These are phyloP conservation scores for Globisporangium polare DNA, from an alignment of 352 stramenopile genomes.

Conservation along the genomic window DNA sequence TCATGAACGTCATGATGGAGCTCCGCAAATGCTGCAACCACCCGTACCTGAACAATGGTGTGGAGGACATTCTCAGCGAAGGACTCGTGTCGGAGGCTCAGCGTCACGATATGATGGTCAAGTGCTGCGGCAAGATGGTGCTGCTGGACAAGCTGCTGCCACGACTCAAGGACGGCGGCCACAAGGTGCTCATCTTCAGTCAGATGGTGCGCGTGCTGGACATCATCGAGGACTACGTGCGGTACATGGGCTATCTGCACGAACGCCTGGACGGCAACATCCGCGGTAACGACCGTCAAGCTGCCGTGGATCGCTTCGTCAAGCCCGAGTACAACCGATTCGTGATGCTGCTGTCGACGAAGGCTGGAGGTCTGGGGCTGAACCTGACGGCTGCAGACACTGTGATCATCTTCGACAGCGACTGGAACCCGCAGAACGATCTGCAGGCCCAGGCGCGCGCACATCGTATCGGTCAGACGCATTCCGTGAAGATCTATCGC, in stretches of 20 bases:
- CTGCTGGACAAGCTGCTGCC: conserved; percentile 99
- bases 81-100: conserved; percentile 64
- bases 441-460: conserved; percentile 91
- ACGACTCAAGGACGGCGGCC: conserved; percentile 94
- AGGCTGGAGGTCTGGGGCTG: conserved; percentile 93
- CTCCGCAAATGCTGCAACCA: conserved; percentile 91
- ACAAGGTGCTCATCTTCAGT: conserved; percentile 99
- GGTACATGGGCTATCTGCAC: conserved; percentile 89
- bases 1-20: conserved; percentile 94
- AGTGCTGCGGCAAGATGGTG: conserved; percentile 99
- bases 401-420: conserved; percentile 97
- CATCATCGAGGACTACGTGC: conserved; percentile 99
- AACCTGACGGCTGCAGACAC: conserved; percentile 94
- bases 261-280: conserved; percentile 98
- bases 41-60: conserved; percentile 92
- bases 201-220: conserved; percentile 99
- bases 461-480: conserved; percentile 90
- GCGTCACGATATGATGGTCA: conserved; percentile 93
- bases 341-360: conserved; percentile 98
- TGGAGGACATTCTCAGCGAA: conserved; percentile 86
- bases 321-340: conserved; percentile 93
- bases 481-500: conserved; percentile 89
- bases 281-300: conserved; percentile 85
- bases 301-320: conserved; percentile 84
- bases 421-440: conserved; percentile 98